A percentile compares a stretch with the other conserved stretches of the same genome.
These are phyloP conservation scores for Aspergillus puulaauensis DNA, from an alignment of 2,329 filamentous ascomycete species.

Conservation along the genomic window DNA sequence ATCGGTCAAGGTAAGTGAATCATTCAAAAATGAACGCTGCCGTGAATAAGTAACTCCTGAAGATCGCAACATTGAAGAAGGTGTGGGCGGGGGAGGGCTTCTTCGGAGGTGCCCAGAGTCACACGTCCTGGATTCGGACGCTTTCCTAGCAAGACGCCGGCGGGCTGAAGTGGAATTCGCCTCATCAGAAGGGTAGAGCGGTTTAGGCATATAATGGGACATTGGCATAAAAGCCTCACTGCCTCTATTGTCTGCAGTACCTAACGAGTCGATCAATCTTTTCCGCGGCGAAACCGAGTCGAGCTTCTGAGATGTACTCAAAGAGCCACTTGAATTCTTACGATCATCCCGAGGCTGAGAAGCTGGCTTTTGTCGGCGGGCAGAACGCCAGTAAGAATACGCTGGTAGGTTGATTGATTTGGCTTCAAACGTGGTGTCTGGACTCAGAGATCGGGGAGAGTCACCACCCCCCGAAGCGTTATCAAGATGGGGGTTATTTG, in stretches of 20 bases:
- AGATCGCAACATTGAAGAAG: conserved; percentile 30
- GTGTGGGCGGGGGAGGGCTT: conserved; percentile 14
- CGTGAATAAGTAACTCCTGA: conserved; percentile 59
- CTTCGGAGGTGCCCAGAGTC: not conserved
- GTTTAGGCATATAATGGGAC: not conserved
- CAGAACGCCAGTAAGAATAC: not conserved
- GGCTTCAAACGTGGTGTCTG: not conserved
- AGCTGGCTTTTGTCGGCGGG: not conserved
- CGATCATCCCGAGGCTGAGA: not conserved
- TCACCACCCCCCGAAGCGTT: not conserved
- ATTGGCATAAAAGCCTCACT: not conserved
- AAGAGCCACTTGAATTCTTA: not conserved
- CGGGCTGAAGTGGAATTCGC: not conserved
- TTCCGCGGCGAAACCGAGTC: conserved; percentile 22
- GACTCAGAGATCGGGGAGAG: not conserved
- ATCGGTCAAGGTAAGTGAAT: conserved; percentile 34
- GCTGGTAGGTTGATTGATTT: not conserved
- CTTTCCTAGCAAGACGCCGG: not conserved
- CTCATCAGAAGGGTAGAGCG: not conserved
- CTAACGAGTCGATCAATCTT: conserved; percentile 37
- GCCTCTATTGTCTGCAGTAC: conserved; percentile 12
- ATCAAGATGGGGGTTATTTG: not conserved
- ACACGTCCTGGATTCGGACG: not conserved
- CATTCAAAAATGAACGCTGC: conserved; percentile 60
- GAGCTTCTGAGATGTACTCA: not conserved